Base-by-base conservation (phyloP, 225 moss, liverwort and hornwort genomes). In the Straminergon stramineum region DNA sequence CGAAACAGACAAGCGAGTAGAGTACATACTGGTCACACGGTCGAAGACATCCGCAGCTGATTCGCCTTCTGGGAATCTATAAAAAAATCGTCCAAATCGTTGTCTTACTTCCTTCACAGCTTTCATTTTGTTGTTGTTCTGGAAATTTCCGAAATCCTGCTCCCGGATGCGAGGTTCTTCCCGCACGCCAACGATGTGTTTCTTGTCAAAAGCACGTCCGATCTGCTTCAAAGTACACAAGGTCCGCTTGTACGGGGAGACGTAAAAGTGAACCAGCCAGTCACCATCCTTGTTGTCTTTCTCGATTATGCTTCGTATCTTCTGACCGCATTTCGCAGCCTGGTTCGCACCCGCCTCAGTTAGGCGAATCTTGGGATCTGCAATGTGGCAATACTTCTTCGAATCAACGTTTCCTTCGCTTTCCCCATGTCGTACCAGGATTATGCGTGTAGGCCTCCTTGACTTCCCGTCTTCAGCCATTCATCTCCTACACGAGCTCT, bases 1-100 rank as follows among this genome's bases (percentile, higher is more conserved):
- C 31, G 51, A 65, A 74, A 65, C n/a, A 60, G 43, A 80, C n/a
- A 56, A 89, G 77, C 17, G 56, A 52, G 52, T 48, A 75, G 79
- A 87, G 58, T 27, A 86, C 91, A 65, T 93, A 95, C 95, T 94
- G 48, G 93, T 95, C 63, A 95, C 95, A 35, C 94, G 93, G 87
- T 95, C 95, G 65, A 95, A 95, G 23, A 95, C 95, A 91, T 95
- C 95, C 56, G 94, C 94, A 88, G 93, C 95, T 65, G 94, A 95
- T 89, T 95, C 94, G 73, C 95, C 95, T 68, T 95, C 95, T 6
- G 94, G 94, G 32, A 95, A 95, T 58, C 95, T 91, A 64, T 90
- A 95, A 65, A 95, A 95, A 84, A 94, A 95, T 5, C 92, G 86
- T 30, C 95, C 95, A 86, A 94, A 95, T 52, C 88, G 91, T 37